Evolutionary conservation across 2,329 filamentous ascomycete genomes (phyloP).

Genomic region (Fusarium brachygibbosum): DNA sequence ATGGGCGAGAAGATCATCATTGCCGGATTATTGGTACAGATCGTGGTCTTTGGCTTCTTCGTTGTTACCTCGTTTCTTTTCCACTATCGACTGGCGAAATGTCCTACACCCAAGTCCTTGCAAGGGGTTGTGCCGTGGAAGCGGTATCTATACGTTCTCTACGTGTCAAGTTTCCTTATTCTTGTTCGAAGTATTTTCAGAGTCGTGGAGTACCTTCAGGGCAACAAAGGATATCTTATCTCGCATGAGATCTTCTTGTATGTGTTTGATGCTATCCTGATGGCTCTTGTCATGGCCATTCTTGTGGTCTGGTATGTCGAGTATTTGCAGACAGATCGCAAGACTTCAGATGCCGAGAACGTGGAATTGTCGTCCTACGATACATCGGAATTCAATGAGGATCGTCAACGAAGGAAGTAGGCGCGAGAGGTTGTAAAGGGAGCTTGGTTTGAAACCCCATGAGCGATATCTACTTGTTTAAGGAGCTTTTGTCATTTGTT

Average conservation of each 20-base stretch:
- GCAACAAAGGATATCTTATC: constrained; percentile 12
- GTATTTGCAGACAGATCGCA: not conserved
- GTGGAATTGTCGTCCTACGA: constrained; percentile 4
- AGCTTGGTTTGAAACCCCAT: too few relatives aligned
- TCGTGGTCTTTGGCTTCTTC: constrained; percentile 17
- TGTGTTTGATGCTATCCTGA: constrained; percentile 18
- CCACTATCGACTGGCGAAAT: not conserved
- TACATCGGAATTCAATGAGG: not conserved
- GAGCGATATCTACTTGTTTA: too few relatives aligned
- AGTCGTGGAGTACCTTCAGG: constrained; percentile 13
- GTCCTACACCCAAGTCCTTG: not conserved
- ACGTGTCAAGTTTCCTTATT: constrained; percentile 16
- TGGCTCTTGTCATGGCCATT: constrained; percentile 15
- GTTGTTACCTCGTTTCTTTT: constrained; percentile 17
- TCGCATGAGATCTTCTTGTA: constrained; percentile 15
- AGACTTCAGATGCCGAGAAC: not conserved
- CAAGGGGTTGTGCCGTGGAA: constrained; percentile 4
- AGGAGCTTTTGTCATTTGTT: too few relatives aligned
- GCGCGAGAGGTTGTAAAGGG: too few relatives aligned
- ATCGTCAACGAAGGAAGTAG: not conserved
- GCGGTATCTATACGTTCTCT: constrained; percentile 19
- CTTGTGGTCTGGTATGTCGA: constrained; percentile 19
- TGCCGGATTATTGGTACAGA: constrained; percentile 13
- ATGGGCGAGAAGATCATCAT: constrained; percentile 21
- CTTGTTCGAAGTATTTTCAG: constrained; percentile 22